Conservation (phyloP, 2,329 filamentous ascomycete species). For the Fusarium albosuccineum region DNA sequence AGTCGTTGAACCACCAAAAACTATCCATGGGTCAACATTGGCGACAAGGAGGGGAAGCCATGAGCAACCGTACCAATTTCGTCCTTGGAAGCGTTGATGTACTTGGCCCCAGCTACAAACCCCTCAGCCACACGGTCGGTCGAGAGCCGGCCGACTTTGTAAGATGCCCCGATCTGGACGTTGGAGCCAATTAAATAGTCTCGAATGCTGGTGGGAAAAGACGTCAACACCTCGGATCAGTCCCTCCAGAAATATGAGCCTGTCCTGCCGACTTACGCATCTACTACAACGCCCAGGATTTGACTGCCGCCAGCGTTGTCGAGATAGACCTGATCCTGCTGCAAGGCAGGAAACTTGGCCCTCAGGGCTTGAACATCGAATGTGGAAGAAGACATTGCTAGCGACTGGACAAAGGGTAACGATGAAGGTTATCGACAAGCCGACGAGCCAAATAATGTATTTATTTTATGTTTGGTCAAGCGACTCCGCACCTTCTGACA, state of each 20-base stretch:
- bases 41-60: rapidly evolving
- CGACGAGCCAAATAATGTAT: too few species aligned
- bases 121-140: conserved; percentile 63
- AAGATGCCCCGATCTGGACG: conserved; percentile 81
- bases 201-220: conserved; percentile 60
- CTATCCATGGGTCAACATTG: background rate
- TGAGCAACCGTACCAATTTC: conserved; percentile 68
- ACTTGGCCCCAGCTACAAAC: conserved; percentile 74
- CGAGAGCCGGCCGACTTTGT: conserved; percentile 70
- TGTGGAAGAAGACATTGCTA: conserved; percentile 34
- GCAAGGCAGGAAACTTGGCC: conserved; percentile 75
- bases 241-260: background rate
- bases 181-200: conserved; percentile 77
- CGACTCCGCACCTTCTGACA: too few species aligned
- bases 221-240: conserved; percentile 57
- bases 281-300: conserved; percentile 69
- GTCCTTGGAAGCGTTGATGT: conserved; percentile 74
- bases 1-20: conserved; percentile 78
- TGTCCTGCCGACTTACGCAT: conserved; percentile 16
- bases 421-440: too few species aligned
- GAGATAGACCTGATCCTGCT: conserved; percentile 76
- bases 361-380: conserved; percentile 45
- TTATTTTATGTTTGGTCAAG: too few species aligned
- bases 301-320: conserved; percentile 86
- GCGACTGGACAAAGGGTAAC: too few species aligned